Percentiles rank a stretch among this genome's conserved stretches.
phyloP scores from a whole-genome alignment of 2,329 filamentous ascomycete species.

The Cladosporium sp. region DNA sequence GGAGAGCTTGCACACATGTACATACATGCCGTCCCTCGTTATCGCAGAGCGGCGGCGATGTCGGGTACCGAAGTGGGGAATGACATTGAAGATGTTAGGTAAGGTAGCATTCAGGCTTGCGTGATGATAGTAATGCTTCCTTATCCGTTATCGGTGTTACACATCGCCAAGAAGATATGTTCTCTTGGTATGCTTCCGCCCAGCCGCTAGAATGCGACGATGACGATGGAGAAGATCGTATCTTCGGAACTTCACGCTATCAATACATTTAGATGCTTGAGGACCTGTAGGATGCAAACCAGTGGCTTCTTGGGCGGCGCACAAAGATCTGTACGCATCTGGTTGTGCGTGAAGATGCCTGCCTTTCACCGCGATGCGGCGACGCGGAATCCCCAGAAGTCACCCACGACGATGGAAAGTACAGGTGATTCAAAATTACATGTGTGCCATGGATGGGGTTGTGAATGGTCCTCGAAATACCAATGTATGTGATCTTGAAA shows the following conservation, averaged over 20 bases:
- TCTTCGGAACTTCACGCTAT: background rate
- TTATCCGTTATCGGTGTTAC: constrained; percentile 5
- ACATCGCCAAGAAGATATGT: background rate
- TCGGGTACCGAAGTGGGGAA: background rate
- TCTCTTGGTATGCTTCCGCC: background rate
- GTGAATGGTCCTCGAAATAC: too few relatives aligned
- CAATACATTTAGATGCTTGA: background rate
- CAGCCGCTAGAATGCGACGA: background rate
- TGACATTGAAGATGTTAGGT: background rate
- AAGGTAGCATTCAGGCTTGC: background rate
- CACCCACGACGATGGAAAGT: background rate
- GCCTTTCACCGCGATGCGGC: too few relatives aligned
- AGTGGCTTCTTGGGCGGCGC: background rate
- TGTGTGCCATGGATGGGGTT: too few relatives aligned
- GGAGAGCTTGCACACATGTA: background rate
- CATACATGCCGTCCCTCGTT: background rate
- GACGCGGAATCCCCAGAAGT: background rate
- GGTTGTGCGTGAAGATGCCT: background rate
- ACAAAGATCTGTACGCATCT: background rate
- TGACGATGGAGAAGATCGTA: constrained; percentile 5
- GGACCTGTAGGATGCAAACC: background rate
- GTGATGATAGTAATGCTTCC: background rate
- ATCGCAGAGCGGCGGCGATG: background rate
- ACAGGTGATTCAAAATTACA: too few relatives aligned
- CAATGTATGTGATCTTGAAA: background rate